Percentiles rank a stretch among this genome's conserved stretches.
Conservation (phyloP, 345 rosid species). For the Aegle marmelos region DNA sequence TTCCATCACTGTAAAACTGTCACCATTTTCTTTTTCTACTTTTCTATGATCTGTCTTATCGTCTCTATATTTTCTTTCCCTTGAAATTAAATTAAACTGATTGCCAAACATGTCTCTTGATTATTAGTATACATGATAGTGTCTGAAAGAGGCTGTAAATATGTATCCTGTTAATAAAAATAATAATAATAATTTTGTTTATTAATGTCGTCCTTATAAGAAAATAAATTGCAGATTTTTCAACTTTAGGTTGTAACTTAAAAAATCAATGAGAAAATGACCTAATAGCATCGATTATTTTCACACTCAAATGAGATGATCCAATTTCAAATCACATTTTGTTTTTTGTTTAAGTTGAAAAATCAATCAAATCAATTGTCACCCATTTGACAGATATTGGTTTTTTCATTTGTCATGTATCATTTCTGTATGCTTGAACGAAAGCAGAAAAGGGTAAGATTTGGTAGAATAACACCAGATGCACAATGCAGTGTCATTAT, state of each 20-base stretch:
- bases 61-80: not conserved
- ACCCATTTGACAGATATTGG: constrained; percentile 7
- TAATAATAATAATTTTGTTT: too few species aligned
- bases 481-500: not conserved
- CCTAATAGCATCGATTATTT: too few species aligned
- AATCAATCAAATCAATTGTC: constrained; percentile 11
- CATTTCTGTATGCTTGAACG: not conserved
- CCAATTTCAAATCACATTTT: not conserved
- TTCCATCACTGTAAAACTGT: too few species aligned
- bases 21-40: not conserved
- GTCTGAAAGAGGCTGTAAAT: too few species aligned
- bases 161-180: too few species aligned
- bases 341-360: not conserved
- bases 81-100: not conserved
- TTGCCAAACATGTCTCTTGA: too few species aligned
- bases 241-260: not conserved
- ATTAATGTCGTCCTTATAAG: too few species aligned
- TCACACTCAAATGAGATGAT: not conserved
- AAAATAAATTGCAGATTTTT: not conserved
- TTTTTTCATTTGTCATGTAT: not conserved
- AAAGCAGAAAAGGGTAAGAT: not conserved
- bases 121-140: too few species aligned
- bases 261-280: not conserved
- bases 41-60: not conserved
- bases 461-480: not conserved